phyloP scores from a whole-genome alignment of 345 rosid species.

The Citrus maxima region DNA sequence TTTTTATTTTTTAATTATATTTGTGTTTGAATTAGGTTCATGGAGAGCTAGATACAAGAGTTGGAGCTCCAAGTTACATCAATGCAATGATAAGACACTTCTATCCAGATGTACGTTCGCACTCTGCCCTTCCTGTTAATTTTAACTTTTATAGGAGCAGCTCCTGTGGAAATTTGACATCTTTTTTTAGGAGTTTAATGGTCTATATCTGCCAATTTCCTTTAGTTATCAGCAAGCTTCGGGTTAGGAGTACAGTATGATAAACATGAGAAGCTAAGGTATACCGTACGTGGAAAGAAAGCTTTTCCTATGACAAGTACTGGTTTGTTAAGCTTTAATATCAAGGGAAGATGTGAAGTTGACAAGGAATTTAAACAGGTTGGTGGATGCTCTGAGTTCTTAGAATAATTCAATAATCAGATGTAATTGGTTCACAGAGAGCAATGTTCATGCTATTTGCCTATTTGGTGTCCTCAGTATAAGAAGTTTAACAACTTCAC shows the following conservation, averaged over 20 bases:
- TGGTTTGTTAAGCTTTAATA: slow-evolving; percentile 49
- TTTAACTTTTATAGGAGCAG: not conserved
- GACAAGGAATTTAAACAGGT: slow-evolving; percentile 82
- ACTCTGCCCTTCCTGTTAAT: not conserved
- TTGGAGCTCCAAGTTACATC: slow-evolving; percentile 55
- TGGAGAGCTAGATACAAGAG: slow-evolving; percentile 85
- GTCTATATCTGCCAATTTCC: slow-evolving; percentile 6
- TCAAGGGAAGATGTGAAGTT: slow-evolving; percentile 68
- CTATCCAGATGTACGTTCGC: slow-evolving; percentile 55
- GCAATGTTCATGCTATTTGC: not conserved
- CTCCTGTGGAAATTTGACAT: slow-evolving; percentile 5
- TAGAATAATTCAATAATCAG: not conserved
- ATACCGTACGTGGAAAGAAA: slow-evolving; percentile 65
- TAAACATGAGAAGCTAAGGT: slow-evolving; percentile 63
- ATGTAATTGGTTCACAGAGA: not conserved
- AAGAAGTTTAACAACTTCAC: not conserved
- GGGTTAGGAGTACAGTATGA: slow-evolving; percentile 70
- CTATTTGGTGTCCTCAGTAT: not conserved
- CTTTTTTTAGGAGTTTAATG: slow-evolving; percentile 7
- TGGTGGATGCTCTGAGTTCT: not conserved
- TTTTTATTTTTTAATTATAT: slow-evolving; percentile 5
- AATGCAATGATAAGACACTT: slow-evolving; percentile 69
- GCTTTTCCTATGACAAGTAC: slow-evolving; percentile 58
- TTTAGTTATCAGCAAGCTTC: slow-evolving; percentile 59
- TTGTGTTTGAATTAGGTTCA: slow-evolving; percentile 48